phyloP scores from a whole-genome alignment of 2,329 filamentous ascomycete species.

The Geosmithia putterillii region DNA sequence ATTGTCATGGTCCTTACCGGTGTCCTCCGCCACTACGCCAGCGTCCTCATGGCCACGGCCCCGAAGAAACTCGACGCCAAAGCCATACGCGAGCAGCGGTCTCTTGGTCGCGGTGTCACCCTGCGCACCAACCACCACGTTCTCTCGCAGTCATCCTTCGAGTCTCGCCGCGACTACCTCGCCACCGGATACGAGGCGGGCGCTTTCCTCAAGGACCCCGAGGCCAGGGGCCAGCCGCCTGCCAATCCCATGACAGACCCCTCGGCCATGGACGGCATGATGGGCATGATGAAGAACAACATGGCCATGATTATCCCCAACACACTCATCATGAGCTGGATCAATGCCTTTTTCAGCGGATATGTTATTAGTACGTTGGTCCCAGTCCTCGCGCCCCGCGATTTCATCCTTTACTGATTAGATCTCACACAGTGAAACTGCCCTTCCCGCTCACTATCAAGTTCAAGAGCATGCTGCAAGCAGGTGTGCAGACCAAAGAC shows the following conservation, averaged over 20 bases:
- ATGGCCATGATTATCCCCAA: conserved; percentile 99
- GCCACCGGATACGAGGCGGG: conserved; percentile 75
- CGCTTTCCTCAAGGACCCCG: conserved; percentile 79
- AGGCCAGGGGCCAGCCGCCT: conserved; percentile 72
- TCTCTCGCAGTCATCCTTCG: conserved; percentile 67
- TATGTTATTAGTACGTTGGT: conserved; percentile 77
- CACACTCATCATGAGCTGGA: conserved; percentile 99
- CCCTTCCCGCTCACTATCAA: conserved; percentile 96
- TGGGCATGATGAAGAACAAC: conserved; percentile 99
- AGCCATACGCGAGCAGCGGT: conserved; percentile 74
- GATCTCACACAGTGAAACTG: conserved; percentile 60
- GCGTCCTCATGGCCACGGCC: conserved; percentile 72
- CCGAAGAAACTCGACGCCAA: conserved; percentile 73
- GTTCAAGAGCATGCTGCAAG: conserved; percentile 99
- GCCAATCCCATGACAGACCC: conserved; percentile 94
- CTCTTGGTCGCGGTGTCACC: conserved; percentile 71
- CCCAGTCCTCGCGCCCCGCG: background rate
- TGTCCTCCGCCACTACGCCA: conserved; percentile 90
- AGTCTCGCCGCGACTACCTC: conserved; percentile 67
- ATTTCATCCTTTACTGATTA: background rate
- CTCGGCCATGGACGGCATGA: conserved; percentile 98
- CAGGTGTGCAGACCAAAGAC: conserved; percentile 88
- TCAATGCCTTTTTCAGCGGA: conserved; percentile 96
- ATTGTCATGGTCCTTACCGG: conserved; percentile 97
- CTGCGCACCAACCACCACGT: conserved; percentile 74